Evolutionary conservation across 2,329 filamentous ascomycete genomes (phyloP).

Genomic region (Diaporthe australafricana): DNA sequence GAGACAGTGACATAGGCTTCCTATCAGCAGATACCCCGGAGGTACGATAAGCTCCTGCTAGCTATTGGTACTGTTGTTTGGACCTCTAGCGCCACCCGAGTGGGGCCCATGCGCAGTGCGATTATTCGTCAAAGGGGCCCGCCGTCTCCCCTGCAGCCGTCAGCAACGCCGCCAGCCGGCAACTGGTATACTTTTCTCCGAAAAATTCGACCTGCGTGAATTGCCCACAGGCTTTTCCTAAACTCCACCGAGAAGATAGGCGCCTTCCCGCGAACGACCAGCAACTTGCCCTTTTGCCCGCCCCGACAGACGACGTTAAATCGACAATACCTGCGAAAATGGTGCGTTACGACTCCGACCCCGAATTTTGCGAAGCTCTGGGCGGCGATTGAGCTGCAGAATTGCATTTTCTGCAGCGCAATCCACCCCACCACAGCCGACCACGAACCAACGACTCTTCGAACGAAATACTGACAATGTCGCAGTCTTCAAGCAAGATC

Average conservation of each 20-base stretch:
- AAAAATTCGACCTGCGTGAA: neutral
- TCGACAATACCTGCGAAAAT: constrained; percentile 37
- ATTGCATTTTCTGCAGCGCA: constrained; percentile 16
- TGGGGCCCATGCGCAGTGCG: neutral
- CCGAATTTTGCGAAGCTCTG: constrained; percentile 24
- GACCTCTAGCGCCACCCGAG: neutral
- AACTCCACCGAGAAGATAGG: constrained; percentile 34
- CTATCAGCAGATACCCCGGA: constrained; percentile 2
- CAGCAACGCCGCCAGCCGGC: neutral
- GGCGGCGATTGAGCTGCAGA: neutral
- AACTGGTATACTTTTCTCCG: constrained; percentile 22
- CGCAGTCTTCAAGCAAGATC: constrained; percentile 76
- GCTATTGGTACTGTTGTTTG: neutral
- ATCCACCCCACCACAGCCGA: constrained; percentile 10
- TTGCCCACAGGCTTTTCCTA: constrained; percentile 20
- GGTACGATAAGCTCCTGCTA: neutral
- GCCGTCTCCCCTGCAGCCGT: neutral
- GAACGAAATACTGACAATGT: constrained; percentile 48
- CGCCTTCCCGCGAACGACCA: constrained; percentile 33
- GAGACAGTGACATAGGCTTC: neutral
- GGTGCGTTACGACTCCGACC: constrained; percentile 35
- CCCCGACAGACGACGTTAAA: constrained; percentile 37
- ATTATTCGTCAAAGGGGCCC: neutral
- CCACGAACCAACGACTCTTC: constrained; percentile 22
- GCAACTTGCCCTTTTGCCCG: constrained; percentile 33